A percentile compares a stretch with the other conserved stretches of the same genome.
Evolutionary conservation across 805 yeast genomes (phyloP).

Genomic region (Saturnispora besseyi): DNA sequence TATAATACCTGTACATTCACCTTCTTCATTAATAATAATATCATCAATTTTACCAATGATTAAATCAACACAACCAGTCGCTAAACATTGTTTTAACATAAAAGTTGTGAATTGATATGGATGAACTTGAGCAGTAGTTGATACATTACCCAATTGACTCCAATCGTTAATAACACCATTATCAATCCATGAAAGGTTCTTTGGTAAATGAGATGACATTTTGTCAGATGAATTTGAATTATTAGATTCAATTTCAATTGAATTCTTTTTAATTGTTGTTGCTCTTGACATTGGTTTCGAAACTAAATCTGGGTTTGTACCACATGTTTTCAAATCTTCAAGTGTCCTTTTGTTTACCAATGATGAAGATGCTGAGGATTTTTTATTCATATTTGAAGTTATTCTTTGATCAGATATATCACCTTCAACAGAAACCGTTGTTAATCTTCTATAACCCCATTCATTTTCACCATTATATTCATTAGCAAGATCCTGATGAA

Average conservation of each 20-base stretch:
- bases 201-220: slow-evolving; percentile 36
- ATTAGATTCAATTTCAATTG: slow-evolving; percentile 26
- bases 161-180: slow-evolving; percentile 57
- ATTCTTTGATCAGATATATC: slow-evolving; percentile 37
- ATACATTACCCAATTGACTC: slow-evolving; percentile 73
- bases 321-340: not conserved
- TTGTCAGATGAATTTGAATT: slow-evolving; percentile 10
- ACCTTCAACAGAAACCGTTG: slow-evolving; percentile 83
- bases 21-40: slow-evolving; percentile 53
- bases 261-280: slow-evolving; percentile 29
- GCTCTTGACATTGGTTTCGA: slow-evolving; percentile 22
- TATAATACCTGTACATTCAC: slow-evolving; percentile 63
- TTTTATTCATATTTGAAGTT: slow-evolving; percentile 3
- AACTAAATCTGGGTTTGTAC: slow-evolving; percentile 7
- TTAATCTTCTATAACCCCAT: slow-evolving; percentile 89
- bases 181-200: slow-evolving; percentile 69
- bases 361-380: not conserved
- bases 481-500: slow-evolving; percentile 77
- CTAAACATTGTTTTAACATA: slow-evolving; percentile 69
- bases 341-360: not conserved
- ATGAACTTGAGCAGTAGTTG: slow-evolving; percentile 93
- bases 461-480: slow-evolving; percentile 72
- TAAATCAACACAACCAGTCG: slow-evolving; percentile 74
- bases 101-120: slow-evolving; percentile 90
- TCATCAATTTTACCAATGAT: slow-evolving; percentile 77